Evolutionary conservation across 495 filamentous ascomycete species (phyloP), one percentile per base, ranked within the genome.

Genomic region (Penicillium psychrofluorescens): DNA sequence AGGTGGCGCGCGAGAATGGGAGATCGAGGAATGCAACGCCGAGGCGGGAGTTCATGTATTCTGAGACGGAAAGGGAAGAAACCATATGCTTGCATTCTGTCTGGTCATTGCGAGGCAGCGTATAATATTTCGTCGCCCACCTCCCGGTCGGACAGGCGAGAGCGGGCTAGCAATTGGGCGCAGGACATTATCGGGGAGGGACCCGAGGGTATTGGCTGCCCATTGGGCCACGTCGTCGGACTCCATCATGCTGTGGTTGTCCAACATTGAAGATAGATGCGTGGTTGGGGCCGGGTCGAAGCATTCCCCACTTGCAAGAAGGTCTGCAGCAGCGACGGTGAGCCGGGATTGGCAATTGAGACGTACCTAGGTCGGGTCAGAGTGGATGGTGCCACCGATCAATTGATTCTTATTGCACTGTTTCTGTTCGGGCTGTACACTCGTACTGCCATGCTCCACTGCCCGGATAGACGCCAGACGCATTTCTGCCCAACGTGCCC

Each of bases 211-310:
- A 58, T 40, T 27, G 33, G 13, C 36, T 61, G 35, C 61, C 22
- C 50, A 68, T 70, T 70, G 67, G 67, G 55, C 67, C 67, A 70
- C 67, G 67, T 70, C 56, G 57, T 41, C 37, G 51, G 57, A 48
- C 49, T 53, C 55, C 51, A 55, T 55, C 22, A 22, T 22, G 22
- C 22, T 6, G 44, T 34, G 30, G 42, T 46, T 43, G 41, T 35
- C 46, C 56, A 49, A 49, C 36, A 56, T 61, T 51, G 51, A 36
- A 37, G 53, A 44, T 50, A 44, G 41, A 51, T 49, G 43, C 59
- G 57, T 56, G 52, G 53, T 57, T 62, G 61, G 57, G 59, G 55
- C 57, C 58, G 57, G 50, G 49, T 51, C 56, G 49, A 45, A 41
- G 46, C 56, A 56, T 55, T 49, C 54, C 45, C 51, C 54, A 58